phyloP scores from a whole-genome alignment of 345 rosid genomes.

The Corchorus capsularis region DNA sequence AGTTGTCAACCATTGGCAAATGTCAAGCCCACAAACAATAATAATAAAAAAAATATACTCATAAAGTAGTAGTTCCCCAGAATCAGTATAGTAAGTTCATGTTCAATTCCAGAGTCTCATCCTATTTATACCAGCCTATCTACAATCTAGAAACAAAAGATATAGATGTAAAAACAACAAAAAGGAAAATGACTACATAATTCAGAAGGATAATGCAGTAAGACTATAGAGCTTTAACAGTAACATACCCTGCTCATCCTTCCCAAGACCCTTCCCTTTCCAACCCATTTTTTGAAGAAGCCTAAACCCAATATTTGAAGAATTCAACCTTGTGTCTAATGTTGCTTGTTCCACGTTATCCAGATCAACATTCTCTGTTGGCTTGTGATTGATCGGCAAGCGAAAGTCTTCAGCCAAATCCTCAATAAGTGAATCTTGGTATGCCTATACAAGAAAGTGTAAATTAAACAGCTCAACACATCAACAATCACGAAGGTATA shows the following conservation, averaged over 20 bases:
- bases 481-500: not conserved
- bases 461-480: conserved; percentile 14
- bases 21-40: not conserved
- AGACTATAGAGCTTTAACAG: not conserved
- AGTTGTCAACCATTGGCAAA: not conserved
- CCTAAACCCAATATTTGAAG: conserved; percentile 89
- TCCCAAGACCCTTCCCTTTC: conserved; percentile 98
- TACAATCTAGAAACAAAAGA: not conserved
- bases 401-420: conserved; percentile 73
- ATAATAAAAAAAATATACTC: not conserved
- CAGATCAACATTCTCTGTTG: conserved; percentile 78
- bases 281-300: conserved; percentile 99
- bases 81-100: not conserved
- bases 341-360: conserved; percentile 94
- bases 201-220: not conserved
- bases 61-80: not conserved
- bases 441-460: conserved; percentile 30
- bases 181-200: not conserved
- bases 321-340: conserved; percentile 68
- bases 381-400: conserved; percentile 71
- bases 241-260: conserved; percentile 82
- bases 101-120: not conserved
- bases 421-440: conserved; percentile 65
- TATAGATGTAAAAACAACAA: not conserved
- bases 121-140: not conserved